phyloP scores from a whole-genome alignment of 1,284 basidiomycete species.

The Ceratobasidium sp. region DNA sequence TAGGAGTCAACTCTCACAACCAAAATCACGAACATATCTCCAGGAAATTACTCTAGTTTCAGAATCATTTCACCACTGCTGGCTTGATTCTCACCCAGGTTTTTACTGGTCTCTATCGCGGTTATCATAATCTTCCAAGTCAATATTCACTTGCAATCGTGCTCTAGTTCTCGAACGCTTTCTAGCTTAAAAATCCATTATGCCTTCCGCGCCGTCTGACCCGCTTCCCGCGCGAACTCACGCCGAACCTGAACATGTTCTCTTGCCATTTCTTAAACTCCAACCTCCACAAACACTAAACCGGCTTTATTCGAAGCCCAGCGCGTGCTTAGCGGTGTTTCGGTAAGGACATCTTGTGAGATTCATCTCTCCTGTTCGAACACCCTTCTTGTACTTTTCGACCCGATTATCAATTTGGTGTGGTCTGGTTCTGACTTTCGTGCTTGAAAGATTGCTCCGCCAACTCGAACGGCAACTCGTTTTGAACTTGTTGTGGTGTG shows the following conservation, averaged over 20 bases:
- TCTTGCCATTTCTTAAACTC: conserved; percentile 87
- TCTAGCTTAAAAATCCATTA: background rate
- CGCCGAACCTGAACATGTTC: conserved; percentile 62
- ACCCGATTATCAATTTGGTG: background rate
- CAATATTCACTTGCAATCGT: background rate
- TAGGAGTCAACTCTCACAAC: background rate
- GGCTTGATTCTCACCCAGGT: background rate
- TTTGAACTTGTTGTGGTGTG: conserved; percentile 93
- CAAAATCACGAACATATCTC: too few species aligned
- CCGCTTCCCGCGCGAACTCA: conserved; percentile 33
- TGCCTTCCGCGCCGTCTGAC: conserved; percentile 41
- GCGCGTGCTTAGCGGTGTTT: conserved; percentile 94
- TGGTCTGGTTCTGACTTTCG: background rate
- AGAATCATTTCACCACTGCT: background rate
- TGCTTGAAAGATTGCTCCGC: conserved; percentile 76
- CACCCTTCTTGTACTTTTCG: conserved; percentile 49
- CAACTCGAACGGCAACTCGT: conserved; percentile 92
- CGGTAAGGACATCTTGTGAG: conserved; percentile 66
- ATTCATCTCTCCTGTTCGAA: conserved; percentile 32
- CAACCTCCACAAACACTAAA: conserved; percentile 89
- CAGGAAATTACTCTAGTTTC: too few species aligned
- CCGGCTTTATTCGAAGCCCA: conserved; percentile 89
- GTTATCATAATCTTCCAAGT: background rate
- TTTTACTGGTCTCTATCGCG: background rate
- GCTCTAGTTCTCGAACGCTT: too few species aligned